Conservation (phyloP, 768 basidiomycete genomes). For the Imleria badia region DNA sequence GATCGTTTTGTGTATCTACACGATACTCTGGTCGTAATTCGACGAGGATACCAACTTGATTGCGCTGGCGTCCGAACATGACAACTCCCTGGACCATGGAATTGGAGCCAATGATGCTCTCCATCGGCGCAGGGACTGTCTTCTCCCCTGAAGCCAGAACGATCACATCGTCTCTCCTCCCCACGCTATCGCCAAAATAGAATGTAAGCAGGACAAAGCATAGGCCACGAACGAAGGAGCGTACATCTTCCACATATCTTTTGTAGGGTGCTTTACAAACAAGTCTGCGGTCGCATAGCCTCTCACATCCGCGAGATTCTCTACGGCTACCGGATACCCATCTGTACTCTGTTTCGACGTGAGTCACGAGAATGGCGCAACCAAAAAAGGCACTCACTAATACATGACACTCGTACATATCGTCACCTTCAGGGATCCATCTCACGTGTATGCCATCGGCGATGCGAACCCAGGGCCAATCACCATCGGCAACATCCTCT, state of each 20-base stretch:
- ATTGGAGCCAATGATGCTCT: constrained; percentile 9
- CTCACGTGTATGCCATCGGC: constrained; percentile 15
- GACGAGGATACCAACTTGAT: constrained; percentile 31
- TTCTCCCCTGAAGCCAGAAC: constrained; percentile 33
- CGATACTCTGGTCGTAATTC: constrained; percentile 21
- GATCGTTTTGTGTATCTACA: constrained; percentile 7
- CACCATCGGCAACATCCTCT: constrained; percentile 9
- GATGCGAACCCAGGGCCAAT: constrained; percentile 18
- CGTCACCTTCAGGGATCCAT: constrained; percentile 32
- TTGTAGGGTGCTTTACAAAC: constrained; percentile 44
- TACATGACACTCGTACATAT: constrained; percentile 36
- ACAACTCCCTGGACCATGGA: constrained; percentile 22
- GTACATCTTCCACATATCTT: constrained; percentile 22
- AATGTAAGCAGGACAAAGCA: not conserved
- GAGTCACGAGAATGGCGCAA: not conserved
- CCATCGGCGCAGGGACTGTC: constrained; percentile 34
- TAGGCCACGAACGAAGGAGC: not conserved
- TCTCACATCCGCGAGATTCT: constrained; percentile 38
- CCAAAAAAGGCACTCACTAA: constrained; percentile 21
- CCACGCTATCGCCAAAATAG: constrained; percentile 28
- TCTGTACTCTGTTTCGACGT: not conserved
- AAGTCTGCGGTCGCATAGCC: constrained; percentile 42
- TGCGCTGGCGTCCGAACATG: constrained; percentile 33
- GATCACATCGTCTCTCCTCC: constrained; percentile 36
- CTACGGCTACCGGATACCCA: not conserved